Evolutionary conservation across 768 basidiomycete genomes (phyloP).

Genomic region (Agaricus subrufescens): DNA sequence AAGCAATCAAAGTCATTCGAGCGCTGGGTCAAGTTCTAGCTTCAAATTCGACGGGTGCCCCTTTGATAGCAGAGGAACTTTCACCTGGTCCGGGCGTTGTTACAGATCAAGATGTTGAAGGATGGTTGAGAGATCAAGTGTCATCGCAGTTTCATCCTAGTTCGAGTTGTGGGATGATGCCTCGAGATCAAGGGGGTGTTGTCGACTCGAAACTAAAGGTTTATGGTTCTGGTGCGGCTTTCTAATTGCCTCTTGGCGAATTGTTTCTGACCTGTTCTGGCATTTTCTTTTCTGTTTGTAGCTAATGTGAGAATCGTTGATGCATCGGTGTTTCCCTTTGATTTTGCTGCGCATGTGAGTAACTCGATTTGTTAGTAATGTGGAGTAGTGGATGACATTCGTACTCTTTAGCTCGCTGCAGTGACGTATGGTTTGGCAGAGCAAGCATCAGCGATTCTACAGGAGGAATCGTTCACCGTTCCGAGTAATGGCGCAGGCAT

Average conservation of each 20-base stretch:
- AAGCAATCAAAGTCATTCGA: constrained; percentile 59
- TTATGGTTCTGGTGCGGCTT: constrained; percentile 22
- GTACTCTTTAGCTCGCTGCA: constrained; percentile 19
- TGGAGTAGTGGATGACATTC: neutral
- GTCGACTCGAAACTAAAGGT: constrained; percentile 25
- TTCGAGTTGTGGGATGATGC: constrained; percentile 27
- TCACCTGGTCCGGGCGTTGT: constrained; percentile 25
- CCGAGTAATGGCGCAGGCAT: constrained; percentile 3
- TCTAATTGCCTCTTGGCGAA: neutral
- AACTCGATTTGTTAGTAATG: neutral
- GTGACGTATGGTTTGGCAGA: constrained; percentile 25
- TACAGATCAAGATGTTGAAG: constrained; percentile 52
- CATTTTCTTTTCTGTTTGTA: neutral
- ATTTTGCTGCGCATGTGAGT: constrained; percentile 28
- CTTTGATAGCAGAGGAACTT: constrained; percentile 27
- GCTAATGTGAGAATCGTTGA: constrained; percentile 58
- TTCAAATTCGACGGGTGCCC: constrained; percentile 25
- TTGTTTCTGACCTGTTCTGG: neutral
- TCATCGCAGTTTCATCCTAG: constrained; percentile 57
- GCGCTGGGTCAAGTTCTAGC: constrained; percentile 32
- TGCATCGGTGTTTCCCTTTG: constrained; percentile 49
- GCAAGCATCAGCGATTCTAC: constrained; percentile 20
- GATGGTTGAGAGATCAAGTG: constrained; percentile 38
- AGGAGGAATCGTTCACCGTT: constrained; percentile 14
- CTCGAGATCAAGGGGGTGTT: constrained; percentile 23